Base-by-base conservation (phyloP, 2,329 filamentous ascomycete genomes). In the Fusarium oxysporum region DNA sequence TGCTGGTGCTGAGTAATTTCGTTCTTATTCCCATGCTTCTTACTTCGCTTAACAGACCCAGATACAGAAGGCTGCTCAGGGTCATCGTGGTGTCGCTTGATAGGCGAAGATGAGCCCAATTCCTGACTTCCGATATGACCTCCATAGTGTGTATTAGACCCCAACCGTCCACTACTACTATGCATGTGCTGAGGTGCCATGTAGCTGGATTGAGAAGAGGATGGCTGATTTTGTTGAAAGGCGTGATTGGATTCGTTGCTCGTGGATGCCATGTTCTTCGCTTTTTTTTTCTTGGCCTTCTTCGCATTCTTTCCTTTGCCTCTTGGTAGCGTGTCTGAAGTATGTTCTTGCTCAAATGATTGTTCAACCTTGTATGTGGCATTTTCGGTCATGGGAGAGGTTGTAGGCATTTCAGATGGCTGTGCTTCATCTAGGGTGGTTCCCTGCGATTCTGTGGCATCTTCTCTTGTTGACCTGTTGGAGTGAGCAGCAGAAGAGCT, bases 221-320 rank as follows among this genome's bases (percentile, higher is more conserved):
- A 47, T 21, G 32, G 21, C 37, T 40, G 44, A 12, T 23, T 23
- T 33, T 71, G 58, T 40, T 58, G 38, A n/a, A 32, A n/a, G 19
- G 25, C 28, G n/a, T 51, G 32, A 23, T 28, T 37, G 11, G 59
- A 16, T 35, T n/a, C 38, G 40, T 33, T 65, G 30, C n/a, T 44
- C n/a, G 69, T 69, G n/a, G 48, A 25, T 8, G 55, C 44, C 19
- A 44, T 32, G 28, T 23, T 43, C 38, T 71, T 75, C 30, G 45
- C 38, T 63, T 72, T 78, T 44, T 73, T 80, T 53, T 77, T 79
- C 59, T 73, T 78, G 21, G 68, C 62, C n/a, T 72, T 78, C 40
- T 71, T 73, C n/a, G 71, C 71, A 32, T 75, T 79, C 54, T 68
- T 76, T 14, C 48, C 37, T 62, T 68, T 61, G 10, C 35, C 47